Base-by-base conservation (phyloP, 2,329 filamentous ascomycete genomes). In the Fusarium graminum region DNA sequence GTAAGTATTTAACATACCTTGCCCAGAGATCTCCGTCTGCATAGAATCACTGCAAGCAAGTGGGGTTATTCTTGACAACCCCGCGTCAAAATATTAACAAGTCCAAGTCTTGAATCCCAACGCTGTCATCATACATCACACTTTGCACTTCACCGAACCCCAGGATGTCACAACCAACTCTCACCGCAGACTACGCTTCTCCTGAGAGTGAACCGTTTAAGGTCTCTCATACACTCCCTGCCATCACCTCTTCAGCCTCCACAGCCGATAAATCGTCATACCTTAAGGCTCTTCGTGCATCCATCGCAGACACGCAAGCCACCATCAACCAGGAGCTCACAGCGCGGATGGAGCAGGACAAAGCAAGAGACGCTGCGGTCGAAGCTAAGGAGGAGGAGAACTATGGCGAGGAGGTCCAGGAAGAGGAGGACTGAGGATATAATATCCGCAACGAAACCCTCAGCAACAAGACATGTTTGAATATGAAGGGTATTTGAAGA, bases 321-420 rank as follows among this genome's bases (percentile, higher is more conserved):
- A 80, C 83, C 49, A 81, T 94, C 75, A 94, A 94, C 78, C 81
- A 79, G 65, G 88, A 91, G 74, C 82, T 94, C 59, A 94, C 92
- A 7, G 75, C 81, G 51, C 87, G 89, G 57, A 94, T 94, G 92
- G 90, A 90, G 36, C 84, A 90, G 63, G 91, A 93, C 74, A 90
- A 89, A 74, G 79, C 78, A 10, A 79, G 80, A 14, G 82, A 82
- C 16, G 78, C 77, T 2, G 76, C 77, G 4, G 83, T 87, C 60
- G 86, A 89, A 60, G 81, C 77, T 12, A 84, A 85, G 63, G 88
- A 89, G 74, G 91, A 93, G 74, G 87, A 92, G 72, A 91, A 93
- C 74, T 97, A 97, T 75, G 93, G 93, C 45, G 93, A 97, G 77
- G 93, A 97, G 76, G 86, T 89, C 13, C 88, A 90, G 47, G 89